Conservation (phyloP, 2,329 filamentous ascomycete genomes). For the Fusarium sp. region DNA sequence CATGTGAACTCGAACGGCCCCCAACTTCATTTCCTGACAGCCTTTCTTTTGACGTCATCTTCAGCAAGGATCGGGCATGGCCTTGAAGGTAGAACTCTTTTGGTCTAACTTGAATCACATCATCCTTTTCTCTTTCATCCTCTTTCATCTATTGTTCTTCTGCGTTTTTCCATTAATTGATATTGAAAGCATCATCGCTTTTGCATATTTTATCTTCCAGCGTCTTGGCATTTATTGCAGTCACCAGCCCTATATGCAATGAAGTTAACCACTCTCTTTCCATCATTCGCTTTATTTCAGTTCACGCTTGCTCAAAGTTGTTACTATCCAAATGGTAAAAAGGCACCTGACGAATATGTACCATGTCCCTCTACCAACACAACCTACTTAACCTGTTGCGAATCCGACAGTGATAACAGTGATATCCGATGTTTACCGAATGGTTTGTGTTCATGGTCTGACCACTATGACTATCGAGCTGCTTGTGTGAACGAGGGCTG, state of each 20-base stretch:
- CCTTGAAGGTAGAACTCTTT: too few relatives aligned
- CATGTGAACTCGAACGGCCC: too few relatives aligned
- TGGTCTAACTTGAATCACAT: too few relatives aligned
- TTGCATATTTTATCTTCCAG: background rate
- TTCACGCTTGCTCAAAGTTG: background rate
- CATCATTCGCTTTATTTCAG: background rate
- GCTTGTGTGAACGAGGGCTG: background rate
- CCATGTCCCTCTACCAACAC: background rate
- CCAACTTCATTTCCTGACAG: too few relatives aligned
- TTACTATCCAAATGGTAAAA: background rate
- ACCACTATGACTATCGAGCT: background rate
- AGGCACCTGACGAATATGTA: background rate
- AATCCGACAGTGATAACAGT: fast-evolving
- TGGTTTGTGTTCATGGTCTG: background rate
- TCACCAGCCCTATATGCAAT: background rate
- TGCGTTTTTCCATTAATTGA: too few relatives aligned
- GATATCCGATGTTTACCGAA: background rate
- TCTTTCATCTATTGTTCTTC: too few relatives aligned
- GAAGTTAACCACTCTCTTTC: background rate
- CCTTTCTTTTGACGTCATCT: too few relatives aligned
- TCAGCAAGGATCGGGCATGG: too few relatives aligned
- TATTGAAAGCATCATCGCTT: too few relatives aligned
- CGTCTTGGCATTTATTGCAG: background rate
- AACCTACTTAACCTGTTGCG: background rate
- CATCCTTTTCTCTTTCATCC: too few relatives aligned